Base-by-base conservation (phyloP, 768 basidiomycete genomes). In the Suillus cothurnatus region DNA sequence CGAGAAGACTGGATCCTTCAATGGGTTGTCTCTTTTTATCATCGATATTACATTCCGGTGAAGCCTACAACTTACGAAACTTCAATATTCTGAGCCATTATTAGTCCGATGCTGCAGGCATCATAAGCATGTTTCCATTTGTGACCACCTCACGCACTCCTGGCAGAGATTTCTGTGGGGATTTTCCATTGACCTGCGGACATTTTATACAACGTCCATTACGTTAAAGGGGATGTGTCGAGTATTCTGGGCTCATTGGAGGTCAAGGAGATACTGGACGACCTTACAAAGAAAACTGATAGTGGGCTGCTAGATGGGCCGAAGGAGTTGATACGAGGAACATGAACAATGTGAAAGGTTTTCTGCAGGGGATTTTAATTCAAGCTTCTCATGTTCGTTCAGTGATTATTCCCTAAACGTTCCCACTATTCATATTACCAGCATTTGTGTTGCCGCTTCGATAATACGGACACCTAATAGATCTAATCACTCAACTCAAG, bases 131-230 rank as follows among this genome's bases (percentile, higher is more conserved):
- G 17, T 53, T 77, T 19, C 76, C 68, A 1, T 75, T 77, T 62
- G 74, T 78, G 19, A 78, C 77, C 0, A 59, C 69, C 19, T 9
- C 34, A 1, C 34, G 34, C 76, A 72, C 57, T 31, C 70, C 70
- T 9, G 76, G 76, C 34, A 64, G 76, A 47, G 76, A 77, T 43
- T 78, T 78, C 45, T 78, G 77, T 1, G 76, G 76, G 0, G 71
- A 78, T 77, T 77, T 57, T 69, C 72, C 0, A 47, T 77, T 52
- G 50, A 76, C 50, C 32, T 78, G 68, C 76, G 76, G 8, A 68
- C 72, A 0, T 71, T 77, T 47, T 76, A 76, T 52, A 70, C 70
- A 23, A 74, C 72, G 43, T 67, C 71, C 14, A 23, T 77, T 56
- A 74, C 75, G 1, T 65, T 77, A 65, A 77, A 70, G 61, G 76